Base-by-base conservation (phyloP, 2,329 filamentous ascomycete species). In the Pseudopyrenochaeta lycopersici region DNA sequence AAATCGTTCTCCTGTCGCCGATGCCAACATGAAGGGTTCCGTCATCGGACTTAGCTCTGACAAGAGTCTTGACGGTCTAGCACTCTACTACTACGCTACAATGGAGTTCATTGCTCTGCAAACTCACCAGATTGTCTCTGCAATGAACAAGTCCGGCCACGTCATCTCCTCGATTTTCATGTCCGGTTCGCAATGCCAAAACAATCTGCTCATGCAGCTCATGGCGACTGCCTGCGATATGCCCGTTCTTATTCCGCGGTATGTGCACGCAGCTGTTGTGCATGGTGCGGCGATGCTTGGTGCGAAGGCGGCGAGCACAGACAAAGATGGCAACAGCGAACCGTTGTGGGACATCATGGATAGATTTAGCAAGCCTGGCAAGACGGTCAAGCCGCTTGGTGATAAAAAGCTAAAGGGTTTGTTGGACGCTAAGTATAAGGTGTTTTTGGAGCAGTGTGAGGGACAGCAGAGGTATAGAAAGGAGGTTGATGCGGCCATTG, bases 71-170 rank as follows among this genome's bases (percentile, higher is more conserved):
- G 91, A 97, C 71, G 90, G 91, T 46, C 86, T 99, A 46, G 93
- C 94, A 1, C 80, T 97, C 18, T 89, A 93, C 79, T 99, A 99
- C 80, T 98, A 97, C 72, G 91, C 87, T 20, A 96, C 94, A 3
- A 92, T 99, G 86, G 95, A 99, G 79, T 98, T 98, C 78, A 98
- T 99, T 68, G 93, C 95, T 27, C 85, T 98, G 76, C 95, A 99
- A 78, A 99, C 95, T 0, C 88, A 91, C 53, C 95, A 99, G 77
- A 99, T 99, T 68, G 85, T 99, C 60, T 90, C 96, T 69, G 85
- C 90, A 31, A 97, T 99, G 93, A 99, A 98, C 82, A 81, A 85
- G 41, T 83, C 92, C 1, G 95, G 95, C 9, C 95, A 99, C 79
- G 82, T 85, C 64, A 93, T 99, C 75, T 88, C 84, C 44, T 94